Evolutionary conservation across 306 rosid species (phyloP).

Genomic region (Adenanthera pavonina): DNA sequence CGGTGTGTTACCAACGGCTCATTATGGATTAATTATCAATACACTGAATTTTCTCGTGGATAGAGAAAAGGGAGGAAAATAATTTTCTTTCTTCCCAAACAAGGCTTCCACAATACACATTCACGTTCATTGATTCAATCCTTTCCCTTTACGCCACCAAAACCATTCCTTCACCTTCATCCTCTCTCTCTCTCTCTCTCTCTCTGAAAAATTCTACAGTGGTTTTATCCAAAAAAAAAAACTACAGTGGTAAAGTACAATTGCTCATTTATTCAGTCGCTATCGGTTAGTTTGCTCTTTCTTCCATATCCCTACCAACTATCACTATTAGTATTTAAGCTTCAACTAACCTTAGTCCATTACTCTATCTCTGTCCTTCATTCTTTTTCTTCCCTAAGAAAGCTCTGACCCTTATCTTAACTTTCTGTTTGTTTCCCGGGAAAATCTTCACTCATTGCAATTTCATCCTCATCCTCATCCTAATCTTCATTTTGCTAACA

Average conservation of each 20-base stretch:
- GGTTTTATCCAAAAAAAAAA: neutral
- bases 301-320: neutral
- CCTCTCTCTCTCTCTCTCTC: neutral
- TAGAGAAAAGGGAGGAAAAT: neutral
- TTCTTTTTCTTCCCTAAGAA: neutral
- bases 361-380: neutral
- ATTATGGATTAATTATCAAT: neutral
- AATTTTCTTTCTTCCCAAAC: neutral
- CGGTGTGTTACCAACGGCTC: too few relatives aligned
- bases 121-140: neutral
- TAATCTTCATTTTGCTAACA: too few relatives aligned
- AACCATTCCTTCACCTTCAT: neutral
- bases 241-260: too few relatives aligned
- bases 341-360: neutral
- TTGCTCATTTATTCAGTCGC: neutral
- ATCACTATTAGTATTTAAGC: neutral
- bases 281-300: neutral
- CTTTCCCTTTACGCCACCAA: neutral
- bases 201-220: neutral
- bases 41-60: neutral
- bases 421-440: constrained; percentile 1
- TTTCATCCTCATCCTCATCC: neutral
- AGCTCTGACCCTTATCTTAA: neutral
- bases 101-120: neutral
- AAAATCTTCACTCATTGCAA: neutral